Evolutionary conservation across 768 basidiomycete species (phyloP).

Genomic region (Lyophyllum atratum): DNA sequence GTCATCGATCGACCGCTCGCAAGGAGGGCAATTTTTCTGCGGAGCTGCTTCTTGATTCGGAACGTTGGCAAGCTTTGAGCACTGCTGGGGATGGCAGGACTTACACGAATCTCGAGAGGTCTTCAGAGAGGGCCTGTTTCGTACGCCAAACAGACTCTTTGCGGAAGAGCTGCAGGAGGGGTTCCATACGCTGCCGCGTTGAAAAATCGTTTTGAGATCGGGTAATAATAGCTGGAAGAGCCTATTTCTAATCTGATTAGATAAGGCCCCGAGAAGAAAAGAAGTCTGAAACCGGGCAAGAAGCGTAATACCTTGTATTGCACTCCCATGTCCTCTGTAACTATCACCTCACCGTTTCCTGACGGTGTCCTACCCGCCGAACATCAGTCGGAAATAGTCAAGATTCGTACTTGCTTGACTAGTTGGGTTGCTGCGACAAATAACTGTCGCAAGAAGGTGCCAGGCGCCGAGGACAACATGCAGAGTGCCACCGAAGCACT

Average conservation of each 20-base stretch:
- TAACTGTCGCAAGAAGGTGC: constrained; percentile 14
- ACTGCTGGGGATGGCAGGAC: too few species aligned
- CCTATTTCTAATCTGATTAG: background rate
- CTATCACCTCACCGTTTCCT: constrained; percentile 15
- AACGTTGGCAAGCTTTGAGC: too few species aligned
- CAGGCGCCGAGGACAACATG: constrained; percentile 13
- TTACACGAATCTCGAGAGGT: too few species aligned
- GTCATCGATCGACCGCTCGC: too few species aligned
- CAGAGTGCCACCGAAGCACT: constrained; percentile 16
- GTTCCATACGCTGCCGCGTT: background rate
- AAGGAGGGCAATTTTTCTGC: too few species aligned
- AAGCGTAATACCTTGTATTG: background rate
- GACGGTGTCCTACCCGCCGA: constrained; percentile 15
- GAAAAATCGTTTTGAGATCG: background rate
- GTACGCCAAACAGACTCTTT: too few species aligned
- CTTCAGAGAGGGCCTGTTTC: too few species aligned
- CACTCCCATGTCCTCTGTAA: background rate
- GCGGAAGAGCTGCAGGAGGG: too few species aligned
- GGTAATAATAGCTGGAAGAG: too few species aligned
- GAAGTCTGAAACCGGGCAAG: background rate
- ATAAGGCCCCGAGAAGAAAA: background rate
- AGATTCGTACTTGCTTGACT: constrained; percentile 19
- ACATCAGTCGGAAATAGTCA: constrained; percentile 16
- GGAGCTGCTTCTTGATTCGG: too few species aligned
- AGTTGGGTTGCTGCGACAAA: constrained; percentile 16